Evolutionary conservation across 1,284 basidiomycete genomes (phyloP).

Genomic region (Cutaneotrichosporon mucoides): DNA sequence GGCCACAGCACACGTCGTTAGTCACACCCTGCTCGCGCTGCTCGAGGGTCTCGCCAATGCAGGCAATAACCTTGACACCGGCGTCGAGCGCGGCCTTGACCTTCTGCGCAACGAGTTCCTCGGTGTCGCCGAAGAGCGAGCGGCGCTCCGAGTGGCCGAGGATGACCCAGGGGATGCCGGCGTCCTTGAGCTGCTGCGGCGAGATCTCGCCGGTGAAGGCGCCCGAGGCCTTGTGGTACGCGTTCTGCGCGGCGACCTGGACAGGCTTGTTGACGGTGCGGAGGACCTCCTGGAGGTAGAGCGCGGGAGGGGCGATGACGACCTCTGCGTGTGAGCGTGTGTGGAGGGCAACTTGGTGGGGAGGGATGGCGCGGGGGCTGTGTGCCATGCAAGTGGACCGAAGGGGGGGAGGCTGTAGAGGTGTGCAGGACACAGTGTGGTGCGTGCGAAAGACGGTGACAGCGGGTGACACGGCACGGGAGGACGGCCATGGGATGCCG

Average conservation of each 20-base stretch:
- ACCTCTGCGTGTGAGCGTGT: slow-evolving; percentile 61
- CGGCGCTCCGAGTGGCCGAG: slow-evolving; percentile 98
- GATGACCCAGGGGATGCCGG: slow-evolving; percentile 85
- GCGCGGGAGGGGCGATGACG: slow-evolving; percentile 81
- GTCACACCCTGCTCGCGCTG: slow-evolving; percentile 82
- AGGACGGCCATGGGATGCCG: too few relatives aligned
- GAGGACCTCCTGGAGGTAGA: slow-evolving; percentile 72
- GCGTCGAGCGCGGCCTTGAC: slow-evolving; percentile 61
- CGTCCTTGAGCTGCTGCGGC: slow-evolving; percentile 77
- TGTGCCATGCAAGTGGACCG: too few relatives aligned
- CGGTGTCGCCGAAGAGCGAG: slow-evolving; percentile 84
- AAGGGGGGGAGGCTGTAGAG: too few relatives aligned
- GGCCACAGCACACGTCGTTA: slow-evolving; percentile 70
- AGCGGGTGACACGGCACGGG: too few relatives aligned
- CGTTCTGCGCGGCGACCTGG: slow-evolving; percentile 87
- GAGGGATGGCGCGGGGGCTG: too few relatives aligned
- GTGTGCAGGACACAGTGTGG: too few relatives aligned
- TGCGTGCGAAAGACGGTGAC: too few relatives aligned
- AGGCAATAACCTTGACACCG: slow-evolving; percentile 83
- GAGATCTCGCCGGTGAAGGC: slow-evolving; percentile 97
- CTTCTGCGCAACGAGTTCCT: slow-evolving; percentile 79
- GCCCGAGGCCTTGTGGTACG: slow-evolving; percentile 75
- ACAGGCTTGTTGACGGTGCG: slow-evolving; percentile 59
- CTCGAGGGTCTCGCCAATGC: slow-evolving; percentile 89
- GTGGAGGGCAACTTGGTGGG: background rate